phyloP scores from a whole-genome alignment of 2,329 filamentous ascomycete genomes.

The Hymenoscyphus repandus region DNA sequence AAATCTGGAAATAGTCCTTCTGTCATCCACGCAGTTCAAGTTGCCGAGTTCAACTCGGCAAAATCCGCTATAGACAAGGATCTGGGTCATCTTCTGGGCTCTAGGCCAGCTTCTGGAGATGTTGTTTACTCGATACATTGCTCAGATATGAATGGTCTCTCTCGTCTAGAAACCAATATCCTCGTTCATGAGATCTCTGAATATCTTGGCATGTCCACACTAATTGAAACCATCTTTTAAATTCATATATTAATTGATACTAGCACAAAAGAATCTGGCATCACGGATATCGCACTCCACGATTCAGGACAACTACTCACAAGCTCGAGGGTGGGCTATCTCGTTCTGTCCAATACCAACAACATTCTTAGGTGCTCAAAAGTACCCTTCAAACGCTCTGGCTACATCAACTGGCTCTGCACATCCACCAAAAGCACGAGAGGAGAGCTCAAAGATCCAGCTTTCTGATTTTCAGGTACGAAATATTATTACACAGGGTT shows the following conservation, averaged over 20 bases:
- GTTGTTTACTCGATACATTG: conserved; percentile 23
- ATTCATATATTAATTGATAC: conserved; percentile 1
- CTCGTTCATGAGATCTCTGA: conserved; percentile 24
- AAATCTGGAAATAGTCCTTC: conserved; percentile 16
- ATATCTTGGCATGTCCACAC: conserved; percentile 15
- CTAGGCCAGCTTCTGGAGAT: background rate
- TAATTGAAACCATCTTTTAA: too few species aligned
- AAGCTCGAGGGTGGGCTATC: conserved; percentile 23
- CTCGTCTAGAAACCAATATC: conserved; percentile 24
- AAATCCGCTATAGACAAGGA: conserved; percentile 21
- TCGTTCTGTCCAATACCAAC: conserved; percentile 20
- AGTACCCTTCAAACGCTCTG: conserved; percentile 8
- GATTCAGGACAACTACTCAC: conserved; percentile 14
- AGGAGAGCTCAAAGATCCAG: conserved; percentile 9
- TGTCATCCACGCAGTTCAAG: conserved; percentile 17
- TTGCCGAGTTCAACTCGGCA: conserved; percentile 20
- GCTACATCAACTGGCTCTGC: background rate
- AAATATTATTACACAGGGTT: conserved; percentile 17
- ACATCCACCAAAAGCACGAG: conserved; percentile 1
- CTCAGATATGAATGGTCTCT: conserved; percentile 25
- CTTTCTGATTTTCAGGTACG: conserved; percentile 15
- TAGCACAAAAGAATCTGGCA: conserved; percentile 17
- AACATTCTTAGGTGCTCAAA: conserved; percentile 13
- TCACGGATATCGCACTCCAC: conserved; percentile 21
- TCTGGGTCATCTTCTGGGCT: conserved; percentile 16